Evolutionary conservation across 2,329 filamentous ascomycete species (phyloP), one percentile per base, ranked within the genome.

Genomic region (Fusarium compactum): DNA sequence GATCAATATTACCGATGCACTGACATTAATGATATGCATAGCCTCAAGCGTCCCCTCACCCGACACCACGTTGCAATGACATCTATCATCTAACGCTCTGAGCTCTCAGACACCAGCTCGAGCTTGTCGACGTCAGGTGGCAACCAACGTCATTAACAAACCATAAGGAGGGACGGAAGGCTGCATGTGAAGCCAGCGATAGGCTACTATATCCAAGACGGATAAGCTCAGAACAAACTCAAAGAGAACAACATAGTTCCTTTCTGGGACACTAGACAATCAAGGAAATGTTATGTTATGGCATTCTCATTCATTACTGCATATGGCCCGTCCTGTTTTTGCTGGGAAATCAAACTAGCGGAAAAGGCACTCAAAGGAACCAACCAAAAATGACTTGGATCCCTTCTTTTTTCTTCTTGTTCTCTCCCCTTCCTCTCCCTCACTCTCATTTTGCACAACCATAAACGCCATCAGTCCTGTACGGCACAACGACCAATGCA

Each of bases 381-480:
- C 44, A 7, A 46, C 62, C 50, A 57, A 50, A 64, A 60, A 32
- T 27, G 47, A 46, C 34, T 40, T 52, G 43, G 61, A 58, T 69
- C 55, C 53, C 60, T 58, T 45, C 38, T 58, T 48, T 34, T 41
- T 41, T 65, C 45, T 55, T 20, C 16, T 34, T 32, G 20, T 38
- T 11, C 34, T 25, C 43, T 29, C 27, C 16, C 30, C 53, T 25
- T 18, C n/a, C 24, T 41, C 27, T 60, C 41, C 38, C 27, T n/a
- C 34, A 22, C 25, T 56, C 59, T 58, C 44, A 30, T 71, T 68
- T 69, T 70, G 48, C 67, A 65, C 65, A 73, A 72, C 72, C 70
- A 64, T 73, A 76, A 77, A 77, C 75, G 76, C 76, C 75, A 62
- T 69, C 64, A 62, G 69, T 62, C 72, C 69, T 74, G 65, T 71